A percentile compares a stretch with the other conserved stretches of the same genome.
phyloP scores from a whole-genome alignment of 2,329 filamentous ascomycete genomes.

The Colletotrichum liriopes region DNA sequence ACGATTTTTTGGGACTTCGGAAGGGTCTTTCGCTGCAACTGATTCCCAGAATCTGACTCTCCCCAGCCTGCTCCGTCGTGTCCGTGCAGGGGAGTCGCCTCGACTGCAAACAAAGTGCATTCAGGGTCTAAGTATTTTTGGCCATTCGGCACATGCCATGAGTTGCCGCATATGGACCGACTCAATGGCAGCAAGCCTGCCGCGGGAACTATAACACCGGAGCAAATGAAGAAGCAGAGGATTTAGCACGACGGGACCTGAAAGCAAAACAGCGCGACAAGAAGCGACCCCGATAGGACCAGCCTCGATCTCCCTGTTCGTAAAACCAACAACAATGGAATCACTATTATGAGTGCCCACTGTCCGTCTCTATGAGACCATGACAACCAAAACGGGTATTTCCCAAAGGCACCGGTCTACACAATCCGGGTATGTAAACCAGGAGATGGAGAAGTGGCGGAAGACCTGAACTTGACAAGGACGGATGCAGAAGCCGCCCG shows the following conservation, averaged over 20 bases:
- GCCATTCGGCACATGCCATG: constrained; percentile 61
- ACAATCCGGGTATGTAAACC: constrained; percentile 59
- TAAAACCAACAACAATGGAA: constrained; percentile 63
- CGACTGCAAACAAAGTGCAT: no score
- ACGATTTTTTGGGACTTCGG: no score
- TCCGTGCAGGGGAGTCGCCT: no score
- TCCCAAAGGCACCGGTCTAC: constrained; percentile 57
- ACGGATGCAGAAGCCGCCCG: constrained; percentile 53
- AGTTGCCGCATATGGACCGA: constrained; percentile 67
- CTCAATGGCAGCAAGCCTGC: constrained; percentile 72
- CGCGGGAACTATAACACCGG: constrained; percentile 68
- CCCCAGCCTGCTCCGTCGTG: no score
- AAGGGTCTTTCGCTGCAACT: no score
- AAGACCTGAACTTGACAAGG: constrained; percentile 20
- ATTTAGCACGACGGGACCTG: constrained; percentile 65
- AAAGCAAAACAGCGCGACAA: constrained; percentile 59
- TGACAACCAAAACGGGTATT: constrained; percentile 49
- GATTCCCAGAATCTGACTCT: no score
- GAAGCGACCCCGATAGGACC: constrained; percentile 64
- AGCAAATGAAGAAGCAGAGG: constrained; percentile 77
- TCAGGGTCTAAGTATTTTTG: constrained; percentile 59
- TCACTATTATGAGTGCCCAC: constrained; percentile 64
- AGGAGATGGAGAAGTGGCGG: not conserved
- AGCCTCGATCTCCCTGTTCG: constrained; percentile 65
- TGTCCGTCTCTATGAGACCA: constrained; percentile 63